phyloP scores from a whole-genome alignment of 78 protist genomes.

The Tieghemostelium lacteum region DNA sequence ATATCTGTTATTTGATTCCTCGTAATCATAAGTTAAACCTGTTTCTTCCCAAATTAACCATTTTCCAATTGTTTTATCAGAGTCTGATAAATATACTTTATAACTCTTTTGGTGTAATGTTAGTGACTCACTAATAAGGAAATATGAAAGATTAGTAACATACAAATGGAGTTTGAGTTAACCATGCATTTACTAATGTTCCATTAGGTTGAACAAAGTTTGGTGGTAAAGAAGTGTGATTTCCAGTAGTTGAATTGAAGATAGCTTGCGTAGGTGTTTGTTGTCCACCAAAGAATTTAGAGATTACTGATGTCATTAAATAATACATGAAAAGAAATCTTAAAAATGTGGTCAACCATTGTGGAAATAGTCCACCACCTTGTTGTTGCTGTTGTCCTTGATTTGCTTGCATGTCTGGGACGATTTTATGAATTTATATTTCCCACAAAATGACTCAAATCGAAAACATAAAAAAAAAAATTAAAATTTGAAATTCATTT shows the following conservation, averaged over 20 bases:
- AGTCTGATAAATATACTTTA: slow-evolving; percentile 47
- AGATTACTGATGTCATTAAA: background rate
- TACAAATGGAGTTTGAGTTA: background rate
- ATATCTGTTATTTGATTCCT: slow-evolving; percentile 5
- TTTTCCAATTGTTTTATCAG: slow-evolving; percentile 26
- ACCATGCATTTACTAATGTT: slow-evolving; percentile 18
- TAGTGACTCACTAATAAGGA: background rate
- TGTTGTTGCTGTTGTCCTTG: too few species aligned
- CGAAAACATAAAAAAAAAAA: too few species aligned
- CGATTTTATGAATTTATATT: too few species aligned
- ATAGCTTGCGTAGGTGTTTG: background rate
- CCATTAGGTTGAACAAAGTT: background rate
- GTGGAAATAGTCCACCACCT: background rate
- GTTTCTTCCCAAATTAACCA: slow-evolving; percentile 44
- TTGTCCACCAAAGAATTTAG: slow-evolving; percentile 6
- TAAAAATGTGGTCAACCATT: slow-evolving; percentile 3
- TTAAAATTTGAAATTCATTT: too few species aligned
- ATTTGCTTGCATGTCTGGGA: too few species aligned
- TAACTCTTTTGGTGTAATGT: background rate
- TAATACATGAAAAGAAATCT: slow-evolving; percentile 13
- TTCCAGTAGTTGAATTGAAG: background rate
- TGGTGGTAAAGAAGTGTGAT: background rate
- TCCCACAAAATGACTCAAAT: too few species aligned
- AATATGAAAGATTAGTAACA: background rate
- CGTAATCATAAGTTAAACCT: slow-evolving; percentile 22